Percentiles rank a stretch among this genome's conserved stretches.
Evolutionary conservation across 75 land plant species (phyloP).

Genomic region (Cupressus sempervirens): DNA sequence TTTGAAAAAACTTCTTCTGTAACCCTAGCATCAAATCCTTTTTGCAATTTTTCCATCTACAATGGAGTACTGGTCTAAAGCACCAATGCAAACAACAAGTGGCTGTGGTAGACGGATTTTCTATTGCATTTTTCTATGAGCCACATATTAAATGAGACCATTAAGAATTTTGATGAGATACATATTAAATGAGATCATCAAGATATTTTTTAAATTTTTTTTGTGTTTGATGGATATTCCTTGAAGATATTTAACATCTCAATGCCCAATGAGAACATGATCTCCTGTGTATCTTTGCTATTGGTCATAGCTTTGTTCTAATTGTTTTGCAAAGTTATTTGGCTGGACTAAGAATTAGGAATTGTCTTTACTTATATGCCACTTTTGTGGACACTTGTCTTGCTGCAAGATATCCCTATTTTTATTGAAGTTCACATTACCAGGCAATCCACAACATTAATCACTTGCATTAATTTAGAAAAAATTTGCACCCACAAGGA

Average conservation of each 20-base stretch:
- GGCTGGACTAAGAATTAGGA: constrained; percentile 49
- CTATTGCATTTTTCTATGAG: constrained; percentile 60
- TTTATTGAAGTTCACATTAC: constrained; percentile 53
- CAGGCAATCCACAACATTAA: constrained; percentile 68
- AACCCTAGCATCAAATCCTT: not conserved
- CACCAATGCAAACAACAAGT: not conserved
- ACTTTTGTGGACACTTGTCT: constrained; percentile 66
- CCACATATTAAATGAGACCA: constrained; percentile 84
- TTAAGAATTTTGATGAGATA: constrained; percentile 62
- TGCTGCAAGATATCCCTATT: constrained; percentile 74
- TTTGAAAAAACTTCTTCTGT: not conserved
- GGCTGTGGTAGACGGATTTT: constrained; percentile 17
- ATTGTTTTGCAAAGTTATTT: constrained; percentile 68
- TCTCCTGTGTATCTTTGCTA: constrained; percentile 71
- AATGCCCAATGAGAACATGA: constrained; percentile 64
- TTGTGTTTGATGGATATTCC: no score
- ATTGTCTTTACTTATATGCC: constrained; percentile 75
- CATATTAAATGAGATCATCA: no score
- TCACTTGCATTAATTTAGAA: constrained; percentile 60
- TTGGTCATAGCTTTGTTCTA: constrained; percentile 56
- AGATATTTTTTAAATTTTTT: no score
- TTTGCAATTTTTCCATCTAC: not conserved
- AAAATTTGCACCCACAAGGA: no score
- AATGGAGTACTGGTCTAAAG: not conserved
- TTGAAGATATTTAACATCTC: constrained; percentile 85